Percentiles rank a stretch among this genome's conserved stretches.
phyloP scores from a whole-genome alignment of 352 stramenopile species.

The Phytophthora multivora region DNA sequence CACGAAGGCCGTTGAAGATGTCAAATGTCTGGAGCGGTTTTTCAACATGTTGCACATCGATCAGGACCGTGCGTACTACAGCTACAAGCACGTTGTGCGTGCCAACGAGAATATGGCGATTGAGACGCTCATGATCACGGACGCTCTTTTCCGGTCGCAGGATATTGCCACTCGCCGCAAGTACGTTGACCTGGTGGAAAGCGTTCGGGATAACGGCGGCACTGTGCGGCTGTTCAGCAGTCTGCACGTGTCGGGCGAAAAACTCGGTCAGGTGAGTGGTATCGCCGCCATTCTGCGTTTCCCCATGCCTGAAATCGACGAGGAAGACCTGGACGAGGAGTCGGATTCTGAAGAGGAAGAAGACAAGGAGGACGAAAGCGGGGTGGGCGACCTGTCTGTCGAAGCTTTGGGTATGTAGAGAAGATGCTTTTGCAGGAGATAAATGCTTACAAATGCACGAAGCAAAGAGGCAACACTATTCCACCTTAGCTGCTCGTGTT shows the following conservation, averaged over 20 bases:
- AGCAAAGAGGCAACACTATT: slow-evolving; percentile 10
- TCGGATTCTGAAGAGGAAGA: slow-evolving; percentile 48
- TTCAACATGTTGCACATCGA: slow-evolving; percentile 96
- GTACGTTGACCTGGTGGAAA: slow-evolving; percentile 96
- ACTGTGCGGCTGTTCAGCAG: slow-evolving; percentile 94
- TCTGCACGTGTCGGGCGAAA: slow-evolving; percentile 95
- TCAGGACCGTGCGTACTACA: slow-evolving; percentile 97
- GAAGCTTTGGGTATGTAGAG: slow-evolving; percentile 66
- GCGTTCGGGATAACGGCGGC: slow-evolving; percentile 90
- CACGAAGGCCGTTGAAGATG: slow-evolving; percentile 94
- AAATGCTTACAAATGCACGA: slow-evolving; percentile 15
- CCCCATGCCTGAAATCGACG: slow-evolving; percentile 96
- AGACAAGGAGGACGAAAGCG: slow-evolving; percentile 45
- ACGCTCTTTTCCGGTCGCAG: slow-evolving; percentile 94
- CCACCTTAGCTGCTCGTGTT: slow-evolving; percentile 44
- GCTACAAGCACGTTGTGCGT: slow-evolving; percentile 92
- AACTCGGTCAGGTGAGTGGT: slow-evolving; percentile 94
- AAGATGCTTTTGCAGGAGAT: background rate
- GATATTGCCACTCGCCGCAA: slow-evolving; percentile 90
- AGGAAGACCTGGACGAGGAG: slow-evolving; percentile 82
- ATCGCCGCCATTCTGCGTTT: slow-evolving; percentile 96
- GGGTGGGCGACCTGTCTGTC: slow-evolving; percentile 69
- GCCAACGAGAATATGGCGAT: slow-evolving; percentile 94
- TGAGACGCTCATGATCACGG: slow-evolving; percentile 95
- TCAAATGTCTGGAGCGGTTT: slow-evolving; percentile 93